Evolutionary conservation across 257 asterid genomes (phyloP).

Genomic region (Craterostigma plantagineum): DNA sequence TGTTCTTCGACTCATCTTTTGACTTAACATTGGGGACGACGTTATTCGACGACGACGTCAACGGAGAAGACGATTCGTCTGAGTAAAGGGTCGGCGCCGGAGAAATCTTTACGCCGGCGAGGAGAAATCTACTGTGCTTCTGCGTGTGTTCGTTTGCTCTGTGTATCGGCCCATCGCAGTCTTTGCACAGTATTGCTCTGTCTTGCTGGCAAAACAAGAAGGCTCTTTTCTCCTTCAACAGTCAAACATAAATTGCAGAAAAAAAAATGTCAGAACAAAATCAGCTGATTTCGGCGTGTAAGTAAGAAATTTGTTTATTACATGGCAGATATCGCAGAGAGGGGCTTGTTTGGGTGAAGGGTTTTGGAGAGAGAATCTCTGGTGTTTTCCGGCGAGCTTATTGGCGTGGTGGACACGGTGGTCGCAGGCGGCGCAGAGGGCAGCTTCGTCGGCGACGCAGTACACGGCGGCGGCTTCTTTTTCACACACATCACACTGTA

Average conservation of each 20-base stretch:
- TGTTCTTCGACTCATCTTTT: not conserved
- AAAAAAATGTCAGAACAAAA: not conserved
- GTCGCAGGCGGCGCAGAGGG: constrained; percentile 81
- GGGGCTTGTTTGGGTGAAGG: constrained; percentile 50
- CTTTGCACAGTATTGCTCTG: constrained; percentile 73
- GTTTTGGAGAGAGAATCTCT: constrained; percentile 47
- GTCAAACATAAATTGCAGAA: not conserved
- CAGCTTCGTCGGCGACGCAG: constrained; percentile 85
- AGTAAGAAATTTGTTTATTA: constrained; percentile 3
- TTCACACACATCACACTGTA: constrained; percentile 78
- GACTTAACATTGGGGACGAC: constrained; percentile 7
- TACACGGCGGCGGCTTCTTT: constrained; percentile 44
- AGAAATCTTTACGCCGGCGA: constrained; percentile 57
- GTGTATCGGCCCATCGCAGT: constrained; percentile 65
- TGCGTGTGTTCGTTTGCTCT: constrained; percentile 56
- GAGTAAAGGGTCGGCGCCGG: constrained; percentile 27
- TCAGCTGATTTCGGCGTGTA: not conserved
- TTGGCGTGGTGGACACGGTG: constrained; percentile 93
- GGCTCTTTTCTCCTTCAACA: constrained; percentile 62
- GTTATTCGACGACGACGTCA: constrained; percentile 11
- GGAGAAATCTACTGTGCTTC: constrained; percentile 64
- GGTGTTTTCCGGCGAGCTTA: constrained; percentile 82
- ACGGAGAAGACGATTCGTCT: constrained; percentile 3
- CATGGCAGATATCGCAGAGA: constrained; percentile 84
- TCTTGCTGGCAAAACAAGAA: constrained; percentile 88